phyloP scores from a whole-genome alignment of 2,329 filamentous ascomycete genomes.

The Cladosporium colombiae region DNA sequence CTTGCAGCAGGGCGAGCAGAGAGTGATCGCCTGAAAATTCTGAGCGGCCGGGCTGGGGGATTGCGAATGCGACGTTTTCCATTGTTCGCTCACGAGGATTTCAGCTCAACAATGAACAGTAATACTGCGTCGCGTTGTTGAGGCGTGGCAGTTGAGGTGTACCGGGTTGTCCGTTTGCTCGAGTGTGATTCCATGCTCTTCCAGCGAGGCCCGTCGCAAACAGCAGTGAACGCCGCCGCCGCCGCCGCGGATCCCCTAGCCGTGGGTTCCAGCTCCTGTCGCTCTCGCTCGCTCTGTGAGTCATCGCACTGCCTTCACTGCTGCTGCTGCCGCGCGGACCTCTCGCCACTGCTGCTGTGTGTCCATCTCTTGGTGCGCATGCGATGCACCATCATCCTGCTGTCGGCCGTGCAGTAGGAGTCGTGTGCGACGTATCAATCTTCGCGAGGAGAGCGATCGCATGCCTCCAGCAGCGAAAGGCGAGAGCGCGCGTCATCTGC shows the following conservation, averaged over 20 bases:
- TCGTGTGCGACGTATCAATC: background rate
- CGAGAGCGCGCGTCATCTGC: background rate
- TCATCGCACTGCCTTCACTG: background rate
- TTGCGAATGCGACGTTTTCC: background rate
- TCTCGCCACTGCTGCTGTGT: background rate
- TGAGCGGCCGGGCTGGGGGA: background rate
- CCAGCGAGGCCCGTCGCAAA: constrained; percentile 5
- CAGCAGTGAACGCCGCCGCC: background rate
- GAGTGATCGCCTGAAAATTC: constrained; percentile 14
- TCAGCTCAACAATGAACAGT: background rate
- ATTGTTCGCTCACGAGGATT: background rate
- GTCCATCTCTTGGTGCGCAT: constrained; percentile 1
- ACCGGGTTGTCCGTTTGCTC: constrained; percentile 2
- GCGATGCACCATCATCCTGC: background rate
- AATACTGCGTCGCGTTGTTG: background rate
- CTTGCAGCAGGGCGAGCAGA: constrained; percentile 1
- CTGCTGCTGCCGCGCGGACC: background rate
- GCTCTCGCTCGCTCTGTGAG: background rate
- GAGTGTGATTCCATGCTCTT: constrained; percentile 15
- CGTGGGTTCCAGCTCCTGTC: constrained; percentile 1
- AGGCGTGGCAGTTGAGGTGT: background rate
- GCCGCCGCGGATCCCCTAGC: constrained; percentile 10
- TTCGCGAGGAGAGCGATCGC: background rate
- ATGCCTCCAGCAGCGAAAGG: background rate
- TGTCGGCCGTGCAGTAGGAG: background rate